phyloP scores from a whole-genome alignment of 495 filamentous ascomycete genomes.

The Clavariopsis aquatica region DNA sequence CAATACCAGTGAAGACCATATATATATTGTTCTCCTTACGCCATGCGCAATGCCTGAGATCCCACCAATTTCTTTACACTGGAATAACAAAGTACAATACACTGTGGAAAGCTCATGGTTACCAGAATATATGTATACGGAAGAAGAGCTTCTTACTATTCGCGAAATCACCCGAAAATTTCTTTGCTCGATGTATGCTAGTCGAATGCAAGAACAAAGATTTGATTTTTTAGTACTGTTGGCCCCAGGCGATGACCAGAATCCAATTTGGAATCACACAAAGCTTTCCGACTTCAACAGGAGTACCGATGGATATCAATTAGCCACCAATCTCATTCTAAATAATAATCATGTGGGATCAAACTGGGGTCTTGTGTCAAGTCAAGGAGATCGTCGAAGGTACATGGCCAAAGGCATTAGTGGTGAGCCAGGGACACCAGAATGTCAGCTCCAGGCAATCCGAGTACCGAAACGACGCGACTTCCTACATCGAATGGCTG shows the following conservation, averaged over 20 bases:
- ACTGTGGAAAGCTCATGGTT: constrained; percentile 11
- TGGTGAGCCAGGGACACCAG: not conserved
- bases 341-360: not conserved
- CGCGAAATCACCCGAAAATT: constrained; percentile 40
- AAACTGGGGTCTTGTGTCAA: constrained; percentile 19
- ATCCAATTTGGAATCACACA: not conserved
- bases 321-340: constrained; percentile 13
- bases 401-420: constrained; percentile 23
- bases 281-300: constrained; percentile 10
- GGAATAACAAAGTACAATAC: constrained; percentile 47
- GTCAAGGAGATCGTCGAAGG: not conserved
- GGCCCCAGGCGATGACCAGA: constrained; percentile 10
- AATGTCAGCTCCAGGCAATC: constrained; percentile 17
- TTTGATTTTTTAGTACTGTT: constrained; percentile 47
- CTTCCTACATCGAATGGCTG: constrained; percentile 56
- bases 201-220: constrained; percentile 35
- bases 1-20: constrained; percentile 36
- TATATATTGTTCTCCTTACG: constrained; percentile 46
- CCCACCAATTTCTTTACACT: constrained; percentile 47
- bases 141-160: constrained; percentile 19
- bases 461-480: constrained; percentile 60
- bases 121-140: not conserved
- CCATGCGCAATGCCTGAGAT: constrained; percentile 42
- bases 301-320: not conserved
- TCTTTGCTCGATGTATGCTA: constrained; percentile 43